Conservation (phyloP, 352 stramenopile species). For the Peronospora farinosa region DNA sequence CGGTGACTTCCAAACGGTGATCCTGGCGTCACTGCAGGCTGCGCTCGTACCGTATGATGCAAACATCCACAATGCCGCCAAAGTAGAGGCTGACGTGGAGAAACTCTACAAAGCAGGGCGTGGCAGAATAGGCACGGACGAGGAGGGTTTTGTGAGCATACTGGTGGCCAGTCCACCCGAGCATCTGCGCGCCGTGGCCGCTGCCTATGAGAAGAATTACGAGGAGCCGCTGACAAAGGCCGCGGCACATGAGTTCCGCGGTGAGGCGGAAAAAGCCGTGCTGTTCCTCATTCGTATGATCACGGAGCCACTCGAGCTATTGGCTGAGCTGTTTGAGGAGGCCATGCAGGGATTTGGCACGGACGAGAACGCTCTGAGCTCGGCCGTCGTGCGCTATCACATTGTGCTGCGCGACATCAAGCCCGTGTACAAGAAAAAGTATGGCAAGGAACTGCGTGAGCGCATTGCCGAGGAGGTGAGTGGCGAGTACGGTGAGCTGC, state of each 20-base stretch:
- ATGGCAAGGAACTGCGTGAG: slow-evolving; percentile 71
- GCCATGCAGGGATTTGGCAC: slow-evolving; percentile 71
- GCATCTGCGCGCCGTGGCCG: slow-evolving; percentile 56
- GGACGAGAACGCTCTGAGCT: slow-evolving; percentile 58
- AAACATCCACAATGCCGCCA: slow-evolving; percentile 54
- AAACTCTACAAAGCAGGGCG: slow-evolving; percentile 66
- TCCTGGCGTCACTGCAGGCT: slow-evolving; percentile 60
- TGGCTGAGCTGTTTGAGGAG: slow-evolving; percentile 61
- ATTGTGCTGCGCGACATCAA: slow-evolving; percentile 76
- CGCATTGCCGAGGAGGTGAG: slow-evolving; percentile 71
- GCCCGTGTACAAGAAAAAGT: slow-evolving; percentile 78
- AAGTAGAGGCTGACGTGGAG: slow-evolving; percentile 56
- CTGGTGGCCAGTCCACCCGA: slow-evolving; percentile 43
- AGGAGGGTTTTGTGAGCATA: slow-evolving; percentile 56
- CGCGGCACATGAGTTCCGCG: slow-evolving; percentile 59
- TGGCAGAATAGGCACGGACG: slow-evolving; percentile 65
- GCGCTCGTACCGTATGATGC: slow-evolving; percentile 45
- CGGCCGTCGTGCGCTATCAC: slow-evolving; percentile 73
- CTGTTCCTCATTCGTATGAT: slow-evolving; percentile 64
- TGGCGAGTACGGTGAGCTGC: slow-evolving; percentile 63
- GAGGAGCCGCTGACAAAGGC: slow-evolving; percentile 54
- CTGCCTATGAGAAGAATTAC: slow-evolving; percentile 66
- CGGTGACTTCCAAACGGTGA: slow-evolving; percentile 71
- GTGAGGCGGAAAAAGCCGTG: slow-evolving; percentile 50
- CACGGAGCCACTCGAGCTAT: slow-evolving; percentile 51